Evolutionary conservation across 805 yeast species (phyloP), one percentile per base, ranked within the genome.

Genomic region (Soucietia sequanensis): DNA sequence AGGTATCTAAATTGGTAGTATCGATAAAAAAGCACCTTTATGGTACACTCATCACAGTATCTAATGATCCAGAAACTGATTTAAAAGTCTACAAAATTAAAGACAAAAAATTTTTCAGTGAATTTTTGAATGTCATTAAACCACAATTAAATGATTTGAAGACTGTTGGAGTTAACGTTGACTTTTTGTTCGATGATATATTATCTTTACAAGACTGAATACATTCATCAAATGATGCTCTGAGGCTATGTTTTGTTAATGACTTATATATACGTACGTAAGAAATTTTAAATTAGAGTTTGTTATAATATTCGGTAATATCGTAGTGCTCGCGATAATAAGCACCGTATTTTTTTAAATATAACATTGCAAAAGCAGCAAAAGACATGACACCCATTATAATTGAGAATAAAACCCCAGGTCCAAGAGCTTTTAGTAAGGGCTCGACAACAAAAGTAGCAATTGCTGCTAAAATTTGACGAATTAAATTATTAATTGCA

Each of bases 371-470:
- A 1, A 62, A 28, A 2, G 80, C 60, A 14, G 76, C 47, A 1
- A 69, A 59, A 1, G 72, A 47, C 9, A 80, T 65, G 2, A 81
- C 46, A 7, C 87, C 83, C 2, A 84, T 78, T 34, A 81, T 59
- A 49, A 87, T 81, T 4, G 84, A 68, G 45, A 76, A 80, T 37
- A 85, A 62, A 45, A 84, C 78, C 0, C 95, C 95, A 2, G 75
- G 63, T 0, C 88, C 87, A 52, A 87, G 65, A 0, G 85, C 88
- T 3, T 53, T 48, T 12, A 81, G 62, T 50, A 84, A 64, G 0
- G 95, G 95, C 27, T 81, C 88, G 1, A 84, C 76, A 6, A 81
- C 68, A 54, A 87, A 88, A 2, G 89, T 78, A 8, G 87, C 90
- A 2, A 71, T 68, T 0, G 95, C 86, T 1, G 95, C 95, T 39